Evolutionary conservation across 192 early-diverging fungal genomes (phyloP).

Genomic region (Gonapodya sp.): DNA sequence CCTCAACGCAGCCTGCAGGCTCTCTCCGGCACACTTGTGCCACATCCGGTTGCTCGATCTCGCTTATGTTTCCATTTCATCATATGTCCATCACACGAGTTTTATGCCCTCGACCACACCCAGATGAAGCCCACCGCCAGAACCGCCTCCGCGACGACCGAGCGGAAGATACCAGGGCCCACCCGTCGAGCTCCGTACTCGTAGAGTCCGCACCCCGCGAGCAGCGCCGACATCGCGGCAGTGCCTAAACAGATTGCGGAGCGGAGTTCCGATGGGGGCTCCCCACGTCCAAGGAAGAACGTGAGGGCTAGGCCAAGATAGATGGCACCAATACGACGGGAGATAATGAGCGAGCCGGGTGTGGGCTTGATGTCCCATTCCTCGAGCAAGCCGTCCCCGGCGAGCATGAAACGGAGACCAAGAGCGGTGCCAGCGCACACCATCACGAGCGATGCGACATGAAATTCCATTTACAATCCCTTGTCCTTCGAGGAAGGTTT

Average conservation of each 20-base stretch:
- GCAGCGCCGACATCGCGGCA: background rate
- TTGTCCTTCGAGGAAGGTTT: background rate
- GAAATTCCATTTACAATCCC: background rate
- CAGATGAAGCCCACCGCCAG: background rate
- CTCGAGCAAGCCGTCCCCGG: background rate
- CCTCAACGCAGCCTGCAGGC: no score
- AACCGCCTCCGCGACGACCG: background rate
- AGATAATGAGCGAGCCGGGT: background rate
- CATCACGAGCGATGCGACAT: background rate
- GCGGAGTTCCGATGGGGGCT: background rate
- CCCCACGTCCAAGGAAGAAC: background rate
- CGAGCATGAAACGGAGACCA: background rate
- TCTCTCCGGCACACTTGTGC: no score
- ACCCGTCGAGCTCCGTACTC: constrained; percentile 1
- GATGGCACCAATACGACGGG: background rate
- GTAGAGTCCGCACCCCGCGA: background rate
- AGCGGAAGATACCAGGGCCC: background rate
- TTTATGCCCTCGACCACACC: background rate
- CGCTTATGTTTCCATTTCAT: background rate
- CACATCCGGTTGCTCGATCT: no score
- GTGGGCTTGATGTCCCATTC: background rate
- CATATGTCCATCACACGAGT: background rate
- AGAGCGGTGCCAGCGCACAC: background rate
- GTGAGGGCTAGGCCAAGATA: background rate
- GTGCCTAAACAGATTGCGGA: background rate